A percentile compares a stretch with the other conserved stretches of the same genome.
Evolutionary conservation across 106 monocot species (phyloP).

Genomic region (Dioscorea dumetorum): DNA sequence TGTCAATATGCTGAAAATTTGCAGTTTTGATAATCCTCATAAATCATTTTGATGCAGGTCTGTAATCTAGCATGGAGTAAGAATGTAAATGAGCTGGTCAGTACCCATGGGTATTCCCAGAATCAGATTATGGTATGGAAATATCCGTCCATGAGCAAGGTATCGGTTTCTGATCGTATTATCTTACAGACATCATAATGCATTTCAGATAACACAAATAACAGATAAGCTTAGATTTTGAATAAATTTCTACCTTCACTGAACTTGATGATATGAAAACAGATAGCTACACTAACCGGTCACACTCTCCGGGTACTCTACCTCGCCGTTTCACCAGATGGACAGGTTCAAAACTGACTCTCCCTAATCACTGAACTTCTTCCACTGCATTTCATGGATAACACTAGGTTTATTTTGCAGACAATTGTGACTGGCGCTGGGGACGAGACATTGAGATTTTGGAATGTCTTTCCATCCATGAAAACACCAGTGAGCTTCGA

Average conservation of each 20-base stretch:
- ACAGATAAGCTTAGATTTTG: too few species aligned
- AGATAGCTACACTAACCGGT: conserved; percentile 88
- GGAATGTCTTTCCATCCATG: conserved; percentile 83
- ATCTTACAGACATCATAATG: too few species aligned
- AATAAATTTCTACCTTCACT: not conserved
- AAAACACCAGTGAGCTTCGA: conserved; percentile 45
- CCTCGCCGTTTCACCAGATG: conserved; percentile 79
- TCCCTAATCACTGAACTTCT: not conserved
- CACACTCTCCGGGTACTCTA: conserved; percentile 88
- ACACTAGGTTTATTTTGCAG: conserved; percentile 9
- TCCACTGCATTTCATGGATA: not conserved
- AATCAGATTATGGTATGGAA: conserved; percentile 99
- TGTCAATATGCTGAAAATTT: too few species aligned
- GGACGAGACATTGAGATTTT: conserved; percentile 93
- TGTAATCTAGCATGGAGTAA: conserved; percentile 93
- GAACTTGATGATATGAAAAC: conserved; percentile 2
- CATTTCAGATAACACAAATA: too few species aligned
- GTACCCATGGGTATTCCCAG: conserved; percentile 96
- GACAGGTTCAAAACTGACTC: conserved; percentile 39
- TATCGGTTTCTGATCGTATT: conserved; percentile 5
- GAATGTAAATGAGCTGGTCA: conserved; percentile 86
- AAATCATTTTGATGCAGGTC: conserved; percentile 36
- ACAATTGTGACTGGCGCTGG: conserved; percentile 95
- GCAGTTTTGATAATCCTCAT: too few species aligned
- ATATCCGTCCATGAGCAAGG: conserved; percentile 94